Conservation (phyloP, 2,329 filamentous ascomycete genomes). For the Ophiocordyceps camponoti-rufipedis region DNA sequence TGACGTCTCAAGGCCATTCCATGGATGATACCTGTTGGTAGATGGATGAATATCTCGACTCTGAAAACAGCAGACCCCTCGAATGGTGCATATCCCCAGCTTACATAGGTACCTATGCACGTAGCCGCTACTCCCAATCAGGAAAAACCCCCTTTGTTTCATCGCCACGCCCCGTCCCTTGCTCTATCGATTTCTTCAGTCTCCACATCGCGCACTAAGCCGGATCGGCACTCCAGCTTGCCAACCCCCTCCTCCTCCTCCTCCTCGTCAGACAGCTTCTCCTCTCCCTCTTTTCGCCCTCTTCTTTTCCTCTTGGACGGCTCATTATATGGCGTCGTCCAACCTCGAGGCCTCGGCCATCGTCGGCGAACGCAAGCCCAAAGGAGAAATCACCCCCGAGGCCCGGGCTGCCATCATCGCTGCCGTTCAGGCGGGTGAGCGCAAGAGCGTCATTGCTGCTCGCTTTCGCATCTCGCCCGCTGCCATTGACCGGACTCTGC, state of each 20-base stretch:
- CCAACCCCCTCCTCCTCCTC: not conserved
- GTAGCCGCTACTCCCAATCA: no score
- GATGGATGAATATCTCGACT: no score
- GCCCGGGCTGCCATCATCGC: slow-evolving; percentile 1
- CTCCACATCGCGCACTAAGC: not conserved
- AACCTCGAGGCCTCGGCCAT: not conserved
- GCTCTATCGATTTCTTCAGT: not conserved
- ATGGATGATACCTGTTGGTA: no score
- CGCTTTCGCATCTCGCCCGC: slow-evolving; percentile 1
- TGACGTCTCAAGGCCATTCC: no score
- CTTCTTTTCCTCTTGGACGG: not conserved
- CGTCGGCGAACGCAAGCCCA: not conserved
- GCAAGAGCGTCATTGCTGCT: not conserved
- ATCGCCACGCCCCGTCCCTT: not conserved
- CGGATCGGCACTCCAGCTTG: not conserved
- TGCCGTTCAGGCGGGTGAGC: slow-evolving; percentile 1
- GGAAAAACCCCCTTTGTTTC: not conserved
- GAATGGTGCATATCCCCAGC: no score
- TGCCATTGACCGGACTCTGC: slow-evolving; percentile 1
- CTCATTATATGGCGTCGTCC: not conserved
- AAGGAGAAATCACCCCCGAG: slow-evolving; percentile 1
- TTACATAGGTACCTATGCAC: no score
- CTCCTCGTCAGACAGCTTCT: not conserved
- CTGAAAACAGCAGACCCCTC: no score
- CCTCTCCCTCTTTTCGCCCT: no score